Evolutionary conservation across 1,284 basidiomycete genomes (phyloP).

Genomic region (Coniophora puteana): DNA sequence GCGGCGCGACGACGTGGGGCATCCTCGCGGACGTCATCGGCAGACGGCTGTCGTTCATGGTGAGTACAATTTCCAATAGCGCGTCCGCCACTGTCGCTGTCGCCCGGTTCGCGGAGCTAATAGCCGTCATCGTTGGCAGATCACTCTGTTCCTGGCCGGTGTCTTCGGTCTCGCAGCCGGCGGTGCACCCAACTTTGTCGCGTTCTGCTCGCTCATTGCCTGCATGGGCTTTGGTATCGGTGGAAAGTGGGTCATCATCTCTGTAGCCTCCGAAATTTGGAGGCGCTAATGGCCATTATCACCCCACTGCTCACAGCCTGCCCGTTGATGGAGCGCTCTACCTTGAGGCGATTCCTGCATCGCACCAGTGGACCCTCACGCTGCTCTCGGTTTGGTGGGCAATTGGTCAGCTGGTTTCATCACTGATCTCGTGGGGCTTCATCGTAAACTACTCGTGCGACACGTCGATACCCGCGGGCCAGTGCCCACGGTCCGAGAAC

Average conservation of each 20-base stretch:
- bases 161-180: conserved; percentile 59
- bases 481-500: conserved; percentile 44
- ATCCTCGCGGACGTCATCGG: conserved; percentile 46
- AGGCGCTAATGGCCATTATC: too few species aligned
- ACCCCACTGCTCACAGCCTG: conserved; percentile 26
- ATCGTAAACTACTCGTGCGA: conserved; percentile 48
- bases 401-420: conserved; percentile 52
- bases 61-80: too few species aligned
- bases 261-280: not conserved
- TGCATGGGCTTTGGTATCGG: conserved; percentile 56
- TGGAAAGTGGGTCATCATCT: conserved; percentile 42
- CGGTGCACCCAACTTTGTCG: conserved; percentile 47
- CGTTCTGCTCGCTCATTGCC: conserved; percentile 46
- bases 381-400: conserved; percentile 68
- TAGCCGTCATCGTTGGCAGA: conserved; percentile 15
- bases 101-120: not conserved
- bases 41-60: conserved; percentile 53
- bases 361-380: conserved; percentile 57
- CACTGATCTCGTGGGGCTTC: conserved; percentile 47
- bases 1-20: conserved; percentile 57
- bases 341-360: conserved; percentile 51
- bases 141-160: conserved; percentile 55
- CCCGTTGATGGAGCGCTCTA: conserved; percentile 57
- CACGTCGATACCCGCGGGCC: conserved; percentile 23
- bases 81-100: too few species aligned